Conservation (phyloP, 768 basidiomycete species). For the Rickenella mellea region DNA sequence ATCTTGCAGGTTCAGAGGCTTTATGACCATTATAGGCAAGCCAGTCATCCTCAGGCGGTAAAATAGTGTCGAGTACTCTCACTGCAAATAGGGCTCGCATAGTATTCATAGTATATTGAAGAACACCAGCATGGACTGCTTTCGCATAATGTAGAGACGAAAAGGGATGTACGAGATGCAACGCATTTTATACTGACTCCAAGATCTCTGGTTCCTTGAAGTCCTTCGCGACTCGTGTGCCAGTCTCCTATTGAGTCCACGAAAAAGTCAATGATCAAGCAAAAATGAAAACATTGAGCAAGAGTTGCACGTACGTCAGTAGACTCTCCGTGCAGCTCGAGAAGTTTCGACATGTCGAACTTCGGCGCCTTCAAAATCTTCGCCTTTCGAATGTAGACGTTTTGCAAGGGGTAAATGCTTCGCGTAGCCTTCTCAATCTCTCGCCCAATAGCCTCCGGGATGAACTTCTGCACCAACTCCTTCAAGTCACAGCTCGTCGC, state of each 20-base stretch:
- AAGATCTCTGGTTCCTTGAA: constrained; percentile 97
- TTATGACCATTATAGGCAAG: too few relatives aligned
- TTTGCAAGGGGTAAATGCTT: constrained; percentile 97
- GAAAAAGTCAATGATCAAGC: constrained; percentile 8
- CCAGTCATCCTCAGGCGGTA: too few relatives aligned
- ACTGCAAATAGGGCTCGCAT: too few relatives aligned
- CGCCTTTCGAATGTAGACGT: constrained; percentile 97
- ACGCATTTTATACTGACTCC: constrained; percentile 86
- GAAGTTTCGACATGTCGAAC: constrained; percentile 89
- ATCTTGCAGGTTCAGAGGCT: too few relatives aligned
- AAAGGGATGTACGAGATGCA: too few relatives aligned
- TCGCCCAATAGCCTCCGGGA: constrained; percentile 96
- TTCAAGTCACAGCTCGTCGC: constrained; percentile 93
- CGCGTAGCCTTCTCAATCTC: constrained; percentile 98
- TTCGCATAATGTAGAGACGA: too few relatives aligned
- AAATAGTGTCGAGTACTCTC: too few relatives aligned
- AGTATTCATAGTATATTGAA: too few relatives aligned
- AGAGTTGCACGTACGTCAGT: constrained; percentile 61
- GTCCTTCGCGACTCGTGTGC: constrained; percentile 87
- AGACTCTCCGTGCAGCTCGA: constrained; percentile 94
- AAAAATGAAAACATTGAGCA: constrained; percentile 1
- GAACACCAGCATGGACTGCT: too few relatives aligned
- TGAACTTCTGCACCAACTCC: constrained; percentile 97
- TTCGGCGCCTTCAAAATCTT: constrained; percentile 99
- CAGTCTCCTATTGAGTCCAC: constrained; percentile 74